Base-by-base conservation (phyloP, 2,329 filamentous ascomycete genomes). In the Fusarium tricinctum region DNA sequence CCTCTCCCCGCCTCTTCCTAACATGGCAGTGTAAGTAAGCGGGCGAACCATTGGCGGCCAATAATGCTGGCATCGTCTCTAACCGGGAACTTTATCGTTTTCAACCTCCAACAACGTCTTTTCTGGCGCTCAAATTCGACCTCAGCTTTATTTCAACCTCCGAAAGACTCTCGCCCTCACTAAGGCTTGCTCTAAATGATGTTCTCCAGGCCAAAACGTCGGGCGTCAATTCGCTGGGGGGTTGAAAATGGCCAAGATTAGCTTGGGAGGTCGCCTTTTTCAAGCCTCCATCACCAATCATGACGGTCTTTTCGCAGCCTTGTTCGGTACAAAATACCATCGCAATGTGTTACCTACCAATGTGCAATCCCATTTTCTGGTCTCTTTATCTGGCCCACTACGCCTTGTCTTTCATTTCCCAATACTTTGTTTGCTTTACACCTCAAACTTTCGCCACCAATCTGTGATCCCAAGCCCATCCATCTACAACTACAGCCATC, bases 221-320 rank as follows among this genome's bases (percentile, higher is more conserved):
- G 44, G 48, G 30, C 44, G 42, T 44, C 4, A 33, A 46, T 32
- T 63, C 23, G 19, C 52, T 43, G 49, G 66, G 66, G 66, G 66
- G 45, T 69, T 69, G 66, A 69, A 69, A 65, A 69, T 50, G 58
- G 28, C 52, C 35, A 48, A 43, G 52, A 48, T 44, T 69, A 45
- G 51, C 43, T 51, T 58, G 23, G 51, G 63, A 39, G 63, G 45
- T 53, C 38, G 61, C 66, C 66, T 58, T 62, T 63, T 58, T 63
- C 62, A 69, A 57, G 48, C 48, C 52, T 50, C 23, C 17, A 69
- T 43, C 54, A 22, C 66, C 66, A 69, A 69, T 69, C 66, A 69
- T 51, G 45, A 51, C 46, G 42, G 15, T 32, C 23, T 48, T 43
- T 30, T 20, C 52, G 5, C 51, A 69, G 66, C 66, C 66, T 67